Percentiles rank a stretch among this genome's conserved stretches.
Evolutionary conservation across 1,139 yeast genomes (phyloP).

Genomic region (Saccharomyces hybrid): DNA sequence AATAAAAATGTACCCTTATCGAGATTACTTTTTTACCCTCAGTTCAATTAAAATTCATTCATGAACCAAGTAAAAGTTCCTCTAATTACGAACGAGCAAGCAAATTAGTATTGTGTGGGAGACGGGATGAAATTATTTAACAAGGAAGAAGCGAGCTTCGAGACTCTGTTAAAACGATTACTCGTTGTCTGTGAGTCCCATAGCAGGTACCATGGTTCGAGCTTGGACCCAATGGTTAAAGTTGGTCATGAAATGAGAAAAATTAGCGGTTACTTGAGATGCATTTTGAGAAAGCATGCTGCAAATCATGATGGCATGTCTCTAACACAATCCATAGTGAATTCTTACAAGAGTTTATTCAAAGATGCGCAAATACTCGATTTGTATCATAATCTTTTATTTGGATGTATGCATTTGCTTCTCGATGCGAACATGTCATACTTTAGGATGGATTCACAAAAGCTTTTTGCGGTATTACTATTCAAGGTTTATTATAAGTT

Average conservation of each 20-base stretch:
- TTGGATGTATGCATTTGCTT: background rate
- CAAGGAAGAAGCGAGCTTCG: background rate
- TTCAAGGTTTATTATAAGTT: background rate
- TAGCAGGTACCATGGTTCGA: background rate
- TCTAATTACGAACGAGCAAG: background rate
- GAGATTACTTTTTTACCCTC: background rate
- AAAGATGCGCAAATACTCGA: background rate
- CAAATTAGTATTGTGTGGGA: background rate
- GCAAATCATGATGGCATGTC: background rate
- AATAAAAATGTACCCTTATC: background rate
- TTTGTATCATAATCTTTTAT: background rate
- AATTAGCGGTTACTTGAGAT: background rate
- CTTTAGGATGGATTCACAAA: background rate
- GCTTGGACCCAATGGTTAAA: constrained; percentile 3
- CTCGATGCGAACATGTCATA: background rate
- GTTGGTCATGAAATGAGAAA: background rate
- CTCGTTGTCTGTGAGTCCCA: background rate
- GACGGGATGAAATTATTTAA: background rate
- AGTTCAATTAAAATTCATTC: background rate
- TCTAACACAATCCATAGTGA: background rate
- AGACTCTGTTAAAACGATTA: background rate
- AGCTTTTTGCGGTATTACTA: background rate
- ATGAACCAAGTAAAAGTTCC: background rate
- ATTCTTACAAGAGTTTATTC: background rate
- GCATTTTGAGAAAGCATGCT: background rate